These are phyloP conservation scores for Candida sanyaensis DNA, from an alignment of 1,139 yeast genomes.

Conservation along the genomic window DNA sequence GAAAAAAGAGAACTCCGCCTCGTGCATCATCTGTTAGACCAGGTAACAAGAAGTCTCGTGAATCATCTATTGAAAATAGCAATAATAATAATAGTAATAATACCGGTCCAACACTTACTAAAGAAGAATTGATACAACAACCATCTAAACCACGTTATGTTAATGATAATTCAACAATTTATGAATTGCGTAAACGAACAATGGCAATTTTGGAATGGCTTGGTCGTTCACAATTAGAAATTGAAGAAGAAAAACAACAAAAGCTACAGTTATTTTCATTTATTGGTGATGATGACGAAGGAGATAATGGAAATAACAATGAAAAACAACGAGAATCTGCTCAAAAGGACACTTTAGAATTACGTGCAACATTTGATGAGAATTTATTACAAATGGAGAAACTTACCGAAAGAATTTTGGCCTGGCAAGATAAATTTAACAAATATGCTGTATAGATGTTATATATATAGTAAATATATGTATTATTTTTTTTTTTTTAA, in stretches of 20 bases:
- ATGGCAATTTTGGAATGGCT: slow-evolving; percentile 90
- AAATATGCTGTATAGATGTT: slow-evolving; percentile 10
- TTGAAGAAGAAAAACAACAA: slow-evolving; percentile 66
- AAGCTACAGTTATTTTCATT: slow-evolving; percentile 48
- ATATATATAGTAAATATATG: neutral
- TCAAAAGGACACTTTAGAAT: slow-evolving; percentile 31
- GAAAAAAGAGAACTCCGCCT: slow-evolving; percentile 3
- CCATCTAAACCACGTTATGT: slow-evolving; percentile 85
- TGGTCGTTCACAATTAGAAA: slow-evolving; percentile 79
- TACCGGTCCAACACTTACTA: slow-evolving; percentile 15
- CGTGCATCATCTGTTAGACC: slow-evolving; percentile 3
- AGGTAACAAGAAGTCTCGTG: neutral
- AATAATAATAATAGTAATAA: neutral
- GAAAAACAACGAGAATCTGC: slow-evolving; percentile 21
- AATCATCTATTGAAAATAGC: slow-evolving; percentile 2
- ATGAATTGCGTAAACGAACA: slow-evolving; percentile 84
- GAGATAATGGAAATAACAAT: neutral
- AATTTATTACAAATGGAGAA: slow-evolving; percentile 67
- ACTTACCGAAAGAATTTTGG: slow-evolving; percentile 64
- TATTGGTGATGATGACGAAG: slow-evolving; percentile 5
- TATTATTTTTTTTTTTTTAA: too few relatives aligned
- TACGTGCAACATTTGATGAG: slow-evolving; percentile 52
- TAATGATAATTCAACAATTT: slow-evolving; percentile 67
- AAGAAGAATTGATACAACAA: slow-evolving; percentile 52
- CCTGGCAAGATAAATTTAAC: slow-evolving; percentile 80